Conservation (phyloP, 2,329 filamentous ascomycete genomes). For the Cercospora citrullina region DNA sequence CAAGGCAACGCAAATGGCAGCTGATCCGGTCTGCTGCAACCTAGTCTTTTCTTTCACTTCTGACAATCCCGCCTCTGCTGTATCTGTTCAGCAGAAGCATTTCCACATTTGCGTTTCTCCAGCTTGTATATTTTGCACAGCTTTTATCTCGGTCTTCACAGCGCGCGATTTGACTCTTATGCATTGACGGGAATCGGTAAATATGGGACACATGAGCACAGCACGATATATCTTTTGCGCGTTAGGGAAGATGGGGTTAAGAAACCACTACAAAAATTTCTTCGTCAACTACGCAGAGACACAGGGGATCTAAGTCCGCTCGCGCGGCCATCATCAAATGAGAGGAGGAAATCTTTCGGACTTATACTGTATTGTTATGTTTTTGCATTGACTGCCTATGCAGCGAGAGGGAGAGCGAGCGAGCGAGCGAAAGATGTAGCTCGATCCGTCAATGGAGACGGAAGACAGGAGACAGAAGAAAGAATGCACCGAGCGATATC, state of each 20-base stretch:
- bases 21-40: neutral
- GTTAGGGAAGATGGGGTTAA: neutral
- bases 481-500: neutral
- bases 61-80: neutral
- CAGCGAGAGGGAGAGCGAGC: neutral
- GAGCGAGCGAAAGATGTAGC: neutral
- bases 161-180: neutral
- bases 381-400: neutral
- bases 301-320: neutral
- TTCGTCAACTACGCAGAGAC: neutral
- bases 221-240: neutral
- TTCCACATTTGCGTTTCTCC: neutral
- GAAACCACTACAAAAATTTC: neutral
- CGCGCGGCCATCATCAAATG: neutral
- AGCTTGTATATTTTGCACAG: neutral
- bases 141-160: neutral
- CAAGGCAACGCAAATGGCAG: neutral
- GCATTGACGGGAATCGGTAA: neutral
- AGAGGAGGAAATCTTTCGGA: neutral
- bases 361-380: conserved; percentile 4
- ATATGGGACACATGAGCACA: neutral
- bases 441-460: neutral
- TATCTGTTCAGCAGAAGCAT: neutral
- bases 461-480: neutral
- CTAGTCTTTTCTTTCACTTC: conserved; percentile 7